Evolutionary conservation across 2,329 filamentous ascomycete species (phyloP).

Genomic region (Diplodia scrobiculata): DNA sequence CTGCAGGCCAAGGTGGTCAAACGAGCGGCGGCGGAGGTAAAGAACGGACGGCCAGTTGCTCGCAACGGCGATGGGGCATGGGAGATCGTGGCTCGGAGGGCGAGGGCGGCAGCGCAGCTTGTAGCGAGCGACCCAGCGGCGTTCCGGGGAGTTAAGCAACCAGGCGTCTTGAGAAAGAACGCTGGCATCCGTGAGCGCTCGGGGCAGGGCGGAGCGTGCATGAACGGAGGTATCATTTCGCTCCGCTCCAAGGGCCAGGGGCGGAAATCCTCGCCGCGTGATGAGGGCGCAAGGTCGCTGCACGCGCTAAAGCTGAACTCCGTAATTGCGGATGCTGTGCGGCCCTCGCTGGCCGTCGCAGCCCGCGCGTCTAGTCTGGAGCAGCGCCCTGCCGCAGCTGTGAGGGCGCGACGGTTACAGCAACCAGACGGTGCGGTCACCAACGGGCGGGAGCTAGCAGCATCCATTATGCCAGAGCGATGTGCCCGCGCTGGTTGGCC

Average conservation of each 20-base stretch:
- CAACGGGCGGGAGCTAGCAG: conserved; percentile 2
- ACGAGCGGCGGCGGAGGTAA: conserved; percentile 15
- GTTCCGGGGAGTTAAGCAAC: conserved; percentile 16
- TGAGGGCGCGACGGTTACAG: conserved; percentile 1
- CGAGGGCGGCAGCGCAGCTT: conserved; percentile 20
- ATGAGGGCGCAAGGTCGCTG: conserved; percentile 6
- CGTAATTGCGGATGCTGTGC: conserved; percentile 3
- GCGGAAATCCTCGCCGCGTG: not conserved
- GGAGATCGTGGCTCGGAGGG: conserved; percentile 2
- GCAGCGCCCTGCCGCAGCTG: conserved; percentile 9
- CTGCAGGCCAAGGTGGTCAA: conserved; percentile 8
- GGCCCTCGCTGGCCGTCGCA: not conserved
- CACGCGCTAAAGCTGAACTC: conserved; percentile 7
- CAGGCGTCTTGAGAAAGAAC: conserved; percentile 21
- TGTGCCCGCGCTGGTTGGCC: conserved; percentile 11
- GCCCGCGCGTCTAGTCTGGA: not conserved
- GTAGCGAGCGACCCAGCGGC: conserved; percentile 11
- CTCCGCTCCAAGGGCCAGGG: conserved; percentile 2
- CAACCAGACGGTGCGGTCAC: not conserved
- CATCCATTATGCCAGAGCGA: conserved; percentile 3
- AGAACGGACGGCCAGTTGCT: conserved; percentile 25
- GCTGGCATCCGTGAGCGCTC: conserved; percentile 17
- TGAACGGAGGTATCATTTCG: conserved; percentile 25
- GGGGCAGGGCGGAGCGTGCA: conserved; percentile 24
- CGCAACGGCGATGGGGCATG: conserved; percentile 21